A percentile compares a stretch with the other conserved stretches of the same genome.
These are phyloP conservation scores for Trichophaea hybrida DNA, from an alignment of 2,329 filamentous ascomycete genomes.

Conservation along the genomic window DNA sequence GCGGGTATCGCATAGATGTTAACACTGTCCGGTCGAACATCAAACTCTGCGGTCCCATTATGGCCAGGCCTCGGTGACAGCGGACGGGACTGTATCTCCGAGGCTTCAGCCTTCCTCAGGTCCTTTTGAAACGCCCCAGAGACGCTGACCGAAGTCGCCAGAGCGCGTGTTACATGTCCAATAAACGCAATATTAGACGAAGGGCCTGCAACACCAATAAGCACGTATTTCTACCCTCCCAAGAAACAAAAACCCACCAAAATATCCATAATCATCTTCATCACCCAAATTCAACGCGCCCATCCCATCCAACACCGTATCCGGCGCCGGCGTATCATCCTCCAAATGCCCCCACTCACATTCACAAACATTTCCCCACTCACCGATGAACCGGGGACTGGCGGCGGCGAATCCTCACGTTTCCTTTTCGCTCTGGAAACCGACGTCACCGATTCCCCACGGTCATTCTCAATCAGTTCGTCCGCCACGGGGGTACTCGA, in stretches of 20 bases:
- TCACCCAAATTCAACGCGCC: conserved; percentile 28
- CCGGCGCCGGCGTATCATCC: conserved; percentile 15
- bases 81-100: conserved; percentile 22
- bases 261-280: conserved; percentile 30
- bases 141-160: conserved; percentile 21
- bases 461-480: background rate
- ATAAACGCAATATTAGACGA: conserved; percentile 35
- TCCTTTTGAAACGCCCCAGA: conserved; percentile 14
- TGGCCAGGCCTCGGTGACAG: conserved; percentile 13
- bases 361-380: conserved; percentile 19
- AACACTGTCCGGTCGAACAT: conserved; percentile 14
- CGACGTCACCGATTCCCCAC: background rate
- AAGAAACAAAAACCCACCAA: conserved; percentile 24
- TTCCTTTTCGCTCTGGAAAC: background rate
- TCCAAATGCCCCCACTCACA: conserved; percentile 16
- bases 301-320: conserved; percentile 28
- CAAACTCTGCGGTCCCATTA: conserved; percentile 7
- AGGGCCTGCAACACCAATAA: conserved; percentile 26
- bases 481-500: background rate
- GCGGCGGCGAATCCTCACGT: background rate
- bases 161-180: conserved; percentile 30
- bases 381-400: background rate
- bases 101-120: conserved; percentile 10
- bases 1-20: conserved; percentile 30
- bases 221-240: background rate